Base-by-base conservation (phyloP, 768 basidiomycete genomes). In the Thelephora ganbajun region DNA sequence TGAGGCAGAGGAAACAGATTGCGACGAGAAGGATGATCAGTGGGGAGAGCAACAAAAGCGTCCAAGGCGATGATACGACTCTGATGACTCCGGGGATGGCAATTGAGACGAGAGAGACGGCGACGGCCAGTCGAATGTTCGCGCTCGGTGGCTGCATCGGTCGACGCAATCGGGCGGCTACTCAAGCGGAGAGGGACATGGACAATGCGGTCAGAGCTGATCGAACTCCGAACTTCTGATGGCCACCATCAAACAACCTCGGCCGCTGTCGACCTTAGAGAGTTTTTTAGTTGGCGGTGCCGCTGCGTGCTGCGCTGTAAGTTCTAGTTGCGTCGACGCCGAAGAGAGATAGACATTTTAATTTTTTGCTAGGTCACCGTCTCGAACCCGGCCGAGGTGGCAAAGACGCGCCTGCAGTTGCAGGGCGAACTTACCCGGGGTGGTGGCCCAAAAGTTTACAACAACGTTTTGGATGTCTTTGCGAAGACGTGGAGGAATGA, bases 401-500 rank as follows among this genome's bases (percentile, higher is more conserved):
- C 87, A 41, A 98, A 98, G 66, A 98, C 96, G 36, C 83, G 94
- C 48, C 66, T 99, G 45, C 96, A 99, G 62, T 74, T 99, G 20
- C 92, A 98, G 59, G 96, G 94, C 20, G 96, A 98, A 63, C 76
- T 99, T 11, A 79, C 85, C 33, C 90, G 83, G 58, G 72, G 65
- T 6, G 78, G 82, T 7, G 72, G 71, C 13, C 53, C 62, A 53
- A 86, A 79, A 59, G 87, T 97, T 2, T 99, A 99, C 69, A 86
- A 76, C 51, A 87, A 81, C 59, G 85, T 83, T n/a, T 50, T 90
- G 36, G 93, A 98, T 57, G 91, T 87, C 12, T 66, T 94, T 30
- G 66, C 66, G 33, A 96, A 94, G 66, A 94, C 92, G 5, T 92
- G 80, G 77, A 74, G 63, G 60, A 79, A 93, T 59, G 93, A 97